Evolutionary conservation across 148 eudicot species (phyloP).

Genomic region (Nyssa sinensis): DNA sequence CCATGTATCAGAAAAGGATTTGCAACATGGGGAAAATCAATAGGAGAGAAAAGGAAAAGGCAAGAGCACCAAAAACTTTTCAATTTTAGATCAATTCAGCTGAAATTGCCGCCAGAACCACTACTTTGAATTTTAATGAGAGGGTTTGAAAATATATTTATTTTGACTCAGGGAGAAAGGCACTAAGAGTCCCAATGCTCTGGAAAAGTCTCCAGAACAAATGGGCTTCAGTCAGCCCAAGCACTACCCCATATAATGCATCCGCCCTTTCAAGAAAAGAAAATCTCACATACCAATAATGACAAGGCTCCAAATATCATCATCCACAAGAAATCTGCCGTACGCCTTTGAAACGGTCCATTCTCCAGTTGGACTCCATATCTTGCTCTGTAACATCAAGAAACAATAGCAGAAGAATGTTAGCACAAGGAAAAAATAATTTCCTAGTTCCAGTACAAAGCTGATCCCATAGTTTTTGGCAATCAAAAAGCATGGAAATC

Average conservation of each 20-base stretch:
- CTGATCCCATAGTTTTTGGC: background rate
- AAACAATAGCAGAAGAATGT: conserved; percentile 15
- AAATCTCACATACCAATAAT: conserved; percentile 60
- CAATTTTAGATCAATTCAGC: background rate
- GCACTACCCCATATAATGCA: background rate
- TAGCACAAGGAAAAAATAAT: background rate
- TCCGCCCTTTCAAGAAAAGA: background rate
- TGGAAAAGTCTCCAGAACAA: background rate
- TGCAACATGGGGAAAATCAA: background rate
- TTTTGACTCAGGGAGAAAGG: no score
- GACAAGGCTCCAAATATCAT: conserved; percentile 78
- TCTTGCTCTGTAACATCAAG: conserved; percentile 68
- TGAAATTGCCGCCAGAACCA: no score
- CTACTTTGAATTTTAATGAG: no score
- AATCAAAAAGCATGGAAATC: background rate
- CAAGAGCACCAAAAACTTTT: background rate
- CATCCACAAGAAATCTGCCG: conserved; percentile 98
- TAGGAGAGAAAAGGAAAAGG: background rate
- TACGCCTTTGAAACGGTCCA: conserved; percentile 87
- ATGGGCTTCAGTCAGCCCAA: background rate
- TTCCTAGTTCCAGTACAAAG: background rate
- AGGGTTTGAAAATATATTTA: no score
- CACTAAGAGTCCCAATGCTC: no score
- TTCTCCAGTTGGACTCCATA: conserved; percentile 95
- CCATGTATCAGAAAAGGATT: background rate